A percentile compares a stretch with the other conserved stretches of the same genome.
phyloP scores from a whole-genome alignment of 371 early-diverging fungal genomes.

The Capniomyces stellatus region DNA sequence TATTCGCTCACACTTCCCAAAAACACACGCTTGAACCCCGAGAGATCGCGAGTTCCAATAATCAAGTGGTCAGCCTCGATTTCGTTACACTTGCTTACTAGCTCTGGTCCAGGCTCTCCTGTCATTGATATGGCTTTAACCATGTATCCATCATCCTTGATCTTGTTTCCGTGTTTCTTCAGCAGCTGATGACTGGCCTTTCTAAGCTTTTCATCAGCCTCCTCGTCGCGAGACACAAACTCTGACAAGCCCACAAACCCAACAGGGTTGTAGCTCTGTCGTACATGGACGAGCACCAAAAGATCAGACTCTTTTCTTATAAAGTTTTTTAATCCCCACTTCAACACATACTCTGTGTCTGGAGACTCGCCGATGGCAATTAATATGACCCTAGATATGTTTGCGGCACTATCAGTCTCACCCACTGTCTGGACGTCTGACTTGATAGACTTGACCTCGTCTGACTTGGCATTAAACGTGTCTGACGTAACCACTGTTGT shows the following conservation, averaged over 20 bases:
- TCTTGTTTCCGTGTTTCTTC: not conserved
- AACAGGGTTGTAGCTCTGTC: not conserved
- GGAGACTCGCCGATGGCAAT: not conserved
- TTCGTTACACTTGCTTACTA: not conserved
- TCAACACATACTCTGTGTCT: not conserved
- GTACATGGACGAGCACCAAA: not conserved
- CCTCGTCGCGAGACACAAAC: not conserved
- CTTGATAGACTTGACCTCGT: too few species aligned
- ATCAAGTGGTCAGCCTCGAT: not conserved
- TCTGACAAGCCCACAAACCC: not conserved
- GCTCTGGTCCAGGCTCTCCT: not conserved
- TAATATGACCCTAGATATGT: not conserved
- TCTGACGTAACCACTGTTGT: too few species aligned
- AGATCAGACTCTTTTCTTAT: not conserved
- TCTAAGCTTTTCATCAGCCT: not conserved
- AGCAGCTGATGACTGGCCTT: not conserved
- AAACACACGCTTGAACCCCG: not conserved
- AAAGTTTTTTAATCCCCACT: not conserved
- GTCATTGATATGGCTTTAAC: not conserved
- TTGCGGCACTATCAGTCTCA: too few species aligned
- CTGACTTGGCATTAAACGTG: too few species aligned
- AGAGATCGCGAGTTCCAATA: not conserved
- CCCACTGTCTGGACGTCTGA: too few species aligned
- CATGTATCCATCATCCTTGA: not conserved
- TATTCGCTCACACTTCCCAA: not conserved